phyloP scores from a whole-genome alignment of 495 filamentous ascomycete genomes.

The Beverwykella pulmonaria region DNA sequence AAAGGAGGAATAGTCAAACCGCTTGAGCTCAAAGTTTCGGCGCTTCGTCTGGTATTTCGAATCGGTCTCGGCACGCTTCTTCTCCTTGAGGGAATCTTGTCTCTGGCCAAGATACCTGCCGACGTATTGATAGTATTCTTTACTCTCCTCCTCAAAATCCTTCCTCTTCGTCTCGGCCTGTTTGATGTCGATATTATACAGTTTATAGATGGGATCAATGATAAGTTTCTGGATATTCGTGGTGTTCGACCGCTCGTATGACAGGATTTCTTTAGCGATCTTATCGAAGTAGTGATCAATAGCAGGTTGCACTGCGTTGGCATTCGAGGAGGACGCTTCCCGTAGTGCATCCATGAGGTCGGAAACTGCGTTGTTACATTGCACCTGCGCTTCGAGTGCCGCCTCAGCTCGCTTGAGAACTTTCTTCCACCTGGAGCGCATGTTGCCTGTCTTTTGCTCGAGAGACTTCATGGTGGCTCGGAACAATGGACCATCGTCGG shows the following conservation, averaged over 20 bases:
- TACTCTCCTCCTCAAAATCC: constrained; percentile 97
- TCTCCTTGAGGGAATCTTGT: constrained; percentile 94
- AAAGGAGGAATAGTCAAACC: constrained; percentile 98
- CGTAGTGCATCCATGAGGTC: constrained; percentile 84
- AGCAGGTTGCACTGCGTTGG: constrained; percentile 91
- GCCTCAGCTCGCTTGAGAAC: constrained; percentile 89
- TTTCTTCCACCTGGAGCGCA: constrained; percentile 92
- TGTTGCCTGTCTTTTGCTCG: constrained; percentile 95
- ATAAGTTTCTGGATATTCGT: constrained; percentile 84
- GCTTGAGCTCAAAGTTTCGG: constrained; percentile 90
- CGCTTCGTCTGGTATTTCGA: constrained; percentile 94
- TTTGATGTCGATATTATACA: constrained; percentile 96
- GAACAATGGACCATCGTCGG: constrained; percentile 94
- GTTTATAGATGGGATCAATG: constrained; percentile 86
- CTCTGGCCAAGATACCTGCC: constrained; percentile 92
- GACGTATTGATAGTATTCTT: constrained; percentile 95
- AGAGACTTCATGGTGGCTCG: constrained; percentile 95
- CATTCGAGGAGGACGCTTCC: constrained; percentile 87
- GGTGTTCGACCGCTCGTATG: constrained; percentile 83
- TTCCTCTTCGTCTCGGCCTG: constrained; percentile 96
- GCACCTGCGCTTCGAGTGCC: constrained; percentile 73
- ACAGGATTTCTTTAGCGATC: constrained; percentile 86
- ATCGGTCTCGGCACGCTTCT: constrained; percentile 92
- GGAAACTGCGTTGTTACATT: constrained; percentile 80
- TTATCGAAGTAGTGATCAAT: constrained; percentile 98